Evolutionary conservation across 129 eudicot species (phyloP), one percentile per base, ranked within the genome.

Genomic region (Pittosporum tobira): DNA sequence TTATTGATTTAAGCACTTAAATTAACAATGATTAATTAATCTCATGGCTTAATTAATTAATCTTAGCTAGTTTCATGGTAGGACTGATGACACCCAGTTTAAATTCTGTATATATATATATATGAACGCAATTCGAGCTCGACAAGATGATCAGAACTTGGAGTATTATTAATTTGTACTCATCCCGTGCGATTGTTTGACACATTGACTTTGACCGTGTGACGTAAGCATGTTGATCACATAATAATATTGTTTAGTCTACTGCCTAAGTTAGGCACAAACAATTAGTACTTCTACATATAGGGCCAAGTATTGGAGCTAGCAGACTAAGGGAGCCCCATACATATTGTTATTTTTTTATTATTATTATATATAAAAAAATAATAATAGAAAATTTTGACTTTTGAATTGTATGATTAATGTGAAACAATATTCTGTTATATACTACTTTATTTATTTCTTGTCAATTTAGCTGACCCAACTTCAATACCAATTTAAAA

Each of bases 171-270:
- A 12, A 25, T 51, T 52, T 27, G 38, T 26, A 26, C 22, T 52
- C 58, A 22, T 52, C 36, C 58, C 58, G 58, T 27, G 58, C 58
- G 26, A 52, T 52, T 15, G 58, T 27, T 52, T 52, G n/a, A n/a
- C n/a, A n/a, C n/a, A n/a, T n/a, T n/a, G n/a, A n/a, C n/a, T n/a
- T n/a, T n/a, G 58, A 52, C 58, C 58, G 0, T 8, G 38, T 52
- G 58, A 51, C 58, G 26, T 15, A 11, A 9, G n/a, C 9, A 3
- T 25, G 30, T 51, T 25, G 20, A 51, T 51, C 57, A 51, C n/a
- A n/a, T n/a, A n/a, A n/a, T 51, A 13, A 51, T 51, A 22, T 5
- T 0, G 18, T n/a, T 31, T 30, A 28, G 43, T 19, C 21, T 19
- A n/a, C 3, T 7, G 21, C 60, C 38, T 30, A 56, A 56, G 61